Conservation (phyloP, 2,329 filamentous ascomycete genomes). For the Seiridium unicorne region DNA sequence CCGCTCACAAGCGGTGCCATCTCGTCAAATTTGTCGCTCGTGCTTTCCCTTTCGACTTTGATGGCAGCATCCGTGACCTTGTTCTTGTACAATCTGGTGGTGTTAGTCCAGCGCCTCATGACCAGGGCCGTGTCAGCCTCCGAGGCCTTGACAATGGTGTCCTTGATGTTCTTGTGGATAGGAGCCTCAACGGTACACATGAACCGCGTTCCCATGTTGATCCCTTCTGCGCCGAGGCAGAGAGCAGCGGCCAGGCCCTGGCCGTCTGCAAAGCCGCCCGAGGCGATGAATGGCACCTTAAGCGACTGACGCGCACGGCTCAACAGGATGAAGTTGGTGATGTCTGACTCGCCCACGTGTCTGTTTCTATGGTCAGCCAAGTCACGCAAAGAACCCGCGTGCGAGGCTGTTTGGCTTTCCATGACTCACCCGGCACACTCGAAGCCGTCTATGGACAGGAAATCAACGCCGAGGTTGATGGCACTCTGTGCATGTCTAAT, state of each 20-base stretch:
- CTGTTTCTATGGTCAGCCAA: slow-evolving; percentile 14
- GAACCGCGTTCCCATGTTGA: slow-evolving; percentile 99
- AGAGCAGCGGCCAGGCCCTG: slow-evolving; percentile 89
- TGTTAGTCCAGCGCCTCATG: slow-evolving; percentile 90
- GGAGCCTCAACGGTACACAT: slow-evolving; percentile 95
- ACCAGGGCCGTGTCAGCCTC: slow-evolving; percentile 92
- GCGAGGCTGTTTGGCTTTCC: not conserved
- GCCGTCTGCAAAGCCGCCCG: slow-evolving; percentile 92
- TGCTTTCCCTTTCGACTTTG: slow-evolving; percentile 80
- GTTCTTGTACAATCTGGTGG: slow-evolving; percentile 83
- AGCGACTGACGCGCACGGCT: slow-evolving; percentile 81
- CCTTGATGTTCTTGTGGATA: slow-evolving; percentile 90
- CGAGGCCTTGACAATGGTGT: slow-evolving; percentile 81
- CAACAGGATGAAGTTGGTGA: slow-evolving; percentile 87
- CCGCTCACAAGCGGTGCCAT: slow-evolving; percentile 86
- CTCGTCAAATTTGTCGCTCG: slow-evolving; percentile 84
- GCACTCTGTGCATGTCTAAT: slow-evolving; percentile 91
- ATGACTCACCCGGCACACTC: slow-evolving; percentile 74
- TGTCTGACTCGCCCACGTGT: slow-evolving; percentile 83
- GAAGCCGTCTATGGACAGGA: slow-evolving; percentile 95
- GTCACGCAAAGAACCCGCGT: not conserved
- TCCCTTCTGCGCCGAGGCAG: slow-evolving; percentile 83
- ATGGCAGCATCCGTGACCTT: slow-evolving; percentile 79
- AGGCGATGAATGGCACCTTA: slow-evolving; percentile 88
- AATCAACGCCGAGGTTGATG: slow-evolving; percentile 92